These are phyloP conservation scores for Kuraishia ogatae DNA, from an alignment of 805 yeast genomes.

Conservation along the genomic window DNA sequence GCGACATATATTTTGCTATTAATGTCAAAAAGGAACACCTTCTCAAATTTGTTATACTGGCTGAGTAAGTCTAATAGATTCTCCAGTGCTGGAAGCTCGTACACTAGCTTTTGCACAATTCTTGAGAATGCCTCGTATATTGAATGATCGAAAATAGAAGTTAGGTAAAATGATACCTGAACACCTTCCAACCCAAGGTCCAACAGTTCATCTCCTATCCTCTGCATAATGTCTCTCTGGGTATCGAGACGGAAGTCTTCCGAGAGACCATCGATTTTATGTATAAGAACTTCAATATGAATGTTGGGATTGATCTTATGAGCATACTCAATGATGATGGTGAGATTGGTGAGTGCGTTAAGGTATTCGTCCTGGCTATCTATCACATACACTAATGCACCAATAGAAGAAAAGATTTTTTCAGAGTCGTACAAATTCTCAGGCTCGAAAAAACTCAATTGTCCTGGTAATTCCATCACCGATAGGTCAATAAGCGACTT, in stretches of 20 bases:
- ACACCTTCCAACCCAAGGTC: conserved; percentile 90
- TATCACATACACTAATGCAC: conserved; percentile 88
- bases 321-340: conserved; percentile 83
- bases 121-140: conserved; percentile 93
- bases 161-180: conserved; percentile 82
- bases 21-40: conserved; percentile 86
- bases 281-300: conserved; percentile 87
- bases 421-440: conserved; percentile 60
- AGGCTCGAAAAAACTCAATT: conserved; percentile 81
- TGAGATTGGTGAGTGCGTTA: conserved; percentile 81
- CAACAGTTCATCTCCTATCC: conserved; percentile 86
- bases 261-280: conserved; percentile 89
- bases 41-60: conserved; percentile 84
- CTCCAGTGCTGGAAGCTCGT: conserved; percentile 82
- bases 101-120: conserved; percentile 84
- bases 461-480: conserved; percentile 94
- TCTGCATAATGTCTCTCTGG: conserved; percentile 91
- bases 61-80: conserved; percentile 83
- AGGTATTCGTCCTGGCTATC: conserved; percentile 94
- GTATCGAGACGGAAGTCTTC: conserved; percentile 94
- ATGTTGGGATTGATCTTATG: conserved; percentile 75
- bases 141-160: conserved; percentile 92
- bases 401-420: conserved; percentile 68
- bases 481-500: conserved; percentile 77
- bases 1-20: conserved; percentile 92